Conservation (phyloP, 2,329 filamentous ascomycete species). For the Calonectria pseudoturangicola region DNA sequence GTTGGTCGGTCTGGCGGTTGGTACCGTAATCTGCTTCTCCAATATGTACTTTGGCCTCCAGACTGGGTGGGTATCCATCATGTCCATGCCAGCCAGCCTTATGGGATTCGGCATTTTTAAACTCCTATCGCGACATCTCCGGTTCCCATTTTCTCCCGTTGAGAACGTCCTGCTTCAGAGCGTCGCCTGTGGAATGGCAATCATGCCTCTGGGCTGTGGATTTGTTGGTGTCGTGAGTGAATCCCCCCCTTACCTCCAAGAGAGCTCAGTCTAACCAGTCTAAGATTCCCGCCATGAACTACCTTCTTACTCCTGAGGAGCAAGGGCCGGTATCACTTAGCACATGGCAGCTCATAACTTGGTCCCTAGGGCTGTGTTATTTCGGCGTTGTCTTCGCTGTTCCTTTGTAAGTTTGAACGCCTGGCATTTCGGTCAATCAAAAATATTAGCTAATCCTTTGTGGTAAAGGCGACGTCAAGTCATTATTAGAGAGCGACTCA, state of each 20-base stretch:
- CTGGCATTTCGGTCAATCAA: conserved; percentile 21
- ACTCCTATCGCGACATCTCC: conserved; percentile 81
- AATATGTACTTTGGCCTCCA: conserved; percentile 99
- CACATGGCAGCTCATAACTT: conserved; percentile 87
- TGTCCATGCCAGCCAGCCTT: conserved; percentile 97
- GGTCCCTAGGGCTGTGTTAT: conserved; percentile 94
- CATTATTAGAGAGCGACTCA: conserved; percentile 92
- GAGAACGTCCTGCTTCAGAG: conserved; percentile 98
- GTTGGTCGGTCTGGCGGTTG: conserved; percentile 86
- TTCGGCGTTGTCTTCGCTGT: conserved; percentile 98
- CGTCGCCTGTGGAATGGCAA: conserved; percentile 94
- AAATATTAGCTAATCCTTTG: conserved; percentile 5
- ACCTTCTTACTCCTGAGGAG: conserved; percentile 85
- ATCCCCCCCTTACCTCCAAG: background rate
- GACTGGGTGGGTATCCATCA: conserved; percentile 83
- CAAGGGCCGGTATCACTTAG: conserved; percentile 84
- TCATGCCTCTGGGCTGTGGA: conserved; percentile 96
- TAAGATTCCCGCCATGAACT: conserved; percentile 90
- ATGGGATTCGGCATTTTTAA: conserved; percentile 97
- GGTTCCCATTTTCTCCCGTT: conserved; percentile 90
- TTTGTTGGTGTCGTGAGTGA: conserved; percentile 88
- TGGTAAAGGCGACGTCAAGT: conserved; percentile 82
- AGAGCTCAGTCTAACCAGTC: background rate
- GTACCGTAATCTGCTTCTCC: conserved; percentile 93
- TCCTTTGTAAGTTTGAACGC: conserved; percentile 74